phyloP scores from a whole-genome alignment of 208 protist genomes.

The Trypanosoma mega region DNA sequence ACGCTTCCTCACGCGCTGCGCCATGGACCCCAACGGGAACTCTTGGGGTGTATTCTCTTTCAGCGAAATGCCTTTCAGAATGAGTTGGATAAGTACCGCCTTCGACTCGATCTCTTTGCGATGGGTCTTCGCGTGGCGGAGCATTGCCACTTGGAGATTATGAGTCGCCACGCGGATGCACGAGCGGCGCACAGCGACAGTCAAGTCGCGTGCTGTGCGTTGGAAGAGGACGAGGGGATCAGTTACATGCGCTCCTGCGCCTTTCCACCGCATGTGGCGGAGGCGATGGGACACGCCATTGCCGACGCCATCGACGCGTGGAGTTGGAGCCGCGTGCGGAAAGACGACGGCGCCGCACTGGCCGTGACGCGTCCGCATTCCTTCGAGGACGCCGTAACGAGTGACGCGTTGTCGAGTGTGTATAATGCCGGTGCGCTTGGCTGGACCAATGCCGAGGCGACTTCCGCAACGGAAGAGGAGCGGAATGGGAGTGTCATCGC shows the following conservation, averaged over 20 bases:
- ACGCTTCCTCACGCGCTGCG: constrained; percentile 31
- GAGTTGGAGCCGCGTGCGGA: constrained; percentile 34
- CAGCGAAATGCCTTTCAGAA: constrained; percentile 86
- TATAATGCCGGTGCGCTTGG: constrained; percentile 43
- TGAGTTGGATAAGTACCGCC: constrained; percentile 78
- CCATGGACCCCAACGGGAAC: constrained; percentile 57
- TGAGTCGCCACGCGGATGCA: constrained; percentile 63
- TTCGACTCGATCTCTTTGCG: constrained; percentile 80
- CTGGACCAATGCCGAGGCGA: constrained; percentile 10
- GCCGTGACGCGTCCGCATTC: constrained; percentile 24
- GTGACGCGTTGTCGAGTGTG: constrained; percentile 28
- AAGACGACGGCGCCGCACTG: not conserved
- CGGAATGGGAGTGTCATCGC: constrained; percentile 34
- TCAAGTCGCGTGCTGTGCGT: too few relatives aligned
- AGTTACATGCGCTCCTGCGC: constrained; percentile 80
- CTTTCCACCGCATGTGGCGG: constrained; percentile 47
- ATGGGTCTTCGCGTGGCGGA: constrained; percentile 82
- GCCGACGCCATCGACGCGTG: constrained; percentile 70
- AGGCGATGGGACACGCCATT: constrained; percentile 61
- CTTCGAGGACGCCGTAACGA: constrained; percentile 28
- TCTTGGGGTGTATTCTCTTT: constrained; percentile 78
- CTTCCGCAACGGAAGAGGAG: not conserved
- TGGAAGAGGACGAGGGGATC: constrained; percentile 71
- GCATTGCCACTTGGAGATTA: constrained; percentile 82
- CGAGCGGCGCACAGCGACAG: constrained; percentile 21